Base-by-base conservation (phyloP, 441 rosid species). In the Biscutella laevigata region DNA sequence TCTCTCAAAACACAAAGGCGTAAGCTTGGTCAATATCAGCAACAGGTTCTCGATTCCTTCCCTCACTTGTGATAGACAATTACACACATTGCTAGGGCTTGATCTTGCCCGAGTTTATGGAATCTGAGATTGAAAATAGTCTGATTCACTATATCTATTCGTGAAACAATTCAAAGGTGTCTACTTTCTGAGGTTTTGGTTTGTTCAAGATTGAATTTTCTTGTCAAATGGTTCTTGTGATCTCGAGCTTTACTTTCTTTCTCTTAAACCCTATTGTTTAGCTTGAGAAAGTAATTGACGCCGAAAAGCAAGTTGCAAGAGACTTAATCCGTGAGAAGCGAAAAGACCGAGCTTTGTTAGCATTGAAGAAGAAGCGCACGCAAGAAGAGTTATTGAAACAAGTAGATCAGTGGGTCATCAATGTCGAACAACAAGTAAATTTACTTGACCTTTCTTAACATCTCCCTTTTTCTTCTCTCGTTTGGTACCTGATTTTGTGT, bases 1-100 rank as follows among this genome's bases (percentile, higher is more conserved):
- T 82, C 92, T 54, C 95, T 91, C 62, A 91, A 91, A 74, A 87
- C 95, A 66, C 94, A 88, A 60, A 70, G 96, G 27, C 90, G 98
- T 50, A 91, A 91, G 73, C 95, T 91, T 64, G 96, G 70, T 26
- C 82, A 83, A 41, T 87, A 84, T 55, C 98, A 91, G 72, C 95
- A 71, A 62, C 84, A 83, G 98, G 96, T 87, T 52, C 7, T 16
- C 28, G 13, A 6, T 52, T 36, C 47, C 38, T 25, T 34, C 17
- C 4, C 26, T 36, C 19, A 7, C 36, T 39, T 25, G 4, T 9
- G 25, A n/a, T 30, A 10, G n/a, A n/a, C n/a, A n/a, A n/a, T n/a
- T n/a, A n/a, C 16, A 21, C 11, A 5, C 34, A 36, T 63, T 26
- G 25, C 52, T 64, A 5, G 52, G 46, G 7, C 2, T 56, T 26